Percentiles rank a stretch among this genome's conserved stretches.
phyloP scores from a whole-genome alignment of 345 rosid genomes.

The Streptanthus diversifolius region DNA sequence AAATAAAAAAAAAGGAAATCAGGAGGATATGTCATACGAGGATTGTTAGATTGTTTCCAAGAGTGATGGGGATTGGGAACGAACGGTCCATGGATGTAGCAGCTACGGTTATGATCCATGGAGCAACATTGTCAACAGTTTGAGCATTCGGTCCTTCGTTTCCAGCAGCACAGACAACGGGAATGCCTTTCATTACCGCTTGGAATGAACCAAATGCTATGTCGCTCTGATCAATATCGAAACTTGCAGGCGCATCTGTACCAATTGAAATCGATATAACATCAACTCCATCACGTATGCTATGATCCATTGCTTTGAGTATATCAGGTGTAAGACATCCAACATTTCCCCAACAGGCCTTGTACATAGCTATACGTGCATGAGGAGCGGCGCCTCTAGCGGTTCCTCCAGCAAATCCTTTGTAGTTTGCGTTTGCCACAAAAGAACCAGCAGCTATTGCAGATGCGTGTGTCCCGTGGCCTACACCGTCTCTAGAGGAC shows the following conservation, averaged over 20 bases:
- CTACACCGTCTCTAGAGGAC: conserved; percentile 44
- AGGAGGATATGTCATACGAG: conserved; percentile 12
- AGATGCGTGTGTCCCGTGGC: conserved; percentile 55
- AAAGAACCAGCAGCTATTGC: conserved; percentile 50
- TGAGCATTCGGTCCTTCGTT: conserved; percentile 41
- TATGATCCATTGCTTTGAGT: conserved; percentile 48
- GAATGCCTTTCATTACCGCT: conserved; percentile 44
- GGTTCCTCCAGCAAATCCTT: conserved; percentile 45
- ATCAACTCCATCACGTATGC: conserved; percentile 55
- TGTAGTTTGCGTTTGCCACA: conserved; percentile 38
- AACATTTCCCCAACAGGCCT: conserved; percentile 45
- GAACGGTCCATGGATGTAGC: conserved; percentile 47
- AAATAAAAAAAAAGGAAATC: not conserved
- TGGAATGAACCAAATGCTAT: conserved; percentile 46
- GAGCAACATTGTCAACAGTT: conserved; percentile 45
- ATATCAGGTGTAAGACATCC: conserved; percentile 34
- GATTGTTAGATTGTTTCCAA: conserved; percentile 39
- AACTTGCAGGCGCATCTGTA: conserved; percentile 30
- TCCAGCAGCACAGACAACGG: conserved; percentile 38
- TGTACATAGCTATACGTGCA: conserved; percentile 49
- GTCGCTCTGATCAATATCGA: conserved; percentile 38
- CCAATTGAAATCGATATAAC: conserved; percentile 49
- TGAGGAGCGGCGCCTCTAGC: conserved; percentile 43
- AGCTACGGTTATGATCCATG: conserved; percentile 54
- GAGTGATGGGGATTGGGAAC: conserved; percentile 36